Percentiles rank a stretch among this genome's conserved stretches.
Evolutionary conservation across 805 yeast genomes (phyloP).

Genomic region (Cyberlindnera maclurae): DNA sequence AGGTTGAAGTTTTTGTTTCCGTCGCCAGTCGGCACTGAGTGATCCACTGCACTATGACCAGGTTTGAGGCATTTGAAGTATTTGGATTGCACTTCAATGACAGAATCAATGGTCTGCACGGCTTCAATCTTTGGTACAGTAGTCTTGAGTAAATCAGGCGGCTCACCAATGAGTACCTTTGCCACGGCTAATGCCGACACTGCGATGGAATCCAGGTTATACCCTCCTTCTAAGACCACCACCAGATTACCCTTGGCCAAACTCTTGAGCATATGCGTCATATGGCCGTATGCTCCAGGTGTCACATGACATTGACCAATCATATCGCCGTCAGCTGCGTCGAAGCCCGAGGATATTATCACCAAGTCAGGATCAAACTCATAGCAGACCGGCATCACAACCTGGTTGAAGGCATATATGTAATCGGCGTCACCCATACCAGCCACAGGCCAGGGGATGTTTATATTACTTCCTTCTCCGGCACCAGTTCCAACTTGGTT

Average conservation of each 20-base stretch:
- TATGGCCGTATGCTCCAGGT: constrained; percentile 93
- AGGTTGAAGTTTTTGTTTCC: constrained; percentile 41
- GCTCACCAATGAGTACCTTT: constrained; percentile 87
- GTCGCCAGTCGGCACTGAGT: constrained; percentile 27
- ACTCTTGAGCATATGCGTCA: constrained; percentile 87
- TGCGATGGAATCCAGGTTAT: constrained; percentile 85
- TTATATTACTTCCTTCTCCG: constrained; percentile 84
- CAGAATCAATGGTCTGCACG: constrained; percentile 73
- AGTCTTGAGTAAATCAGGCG: constrained; percentile 73
- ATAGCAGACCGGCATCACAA: constrained; percentile 79
- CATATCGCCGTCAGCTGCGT: constrained; percentile 97
- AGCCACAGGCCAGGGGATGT: constrained; percentile 87
- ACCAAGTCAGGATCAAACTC: constrained; percentile 93
- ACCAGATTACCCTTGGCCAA: constrained; percentile 84
- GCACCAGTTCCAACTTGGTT: constrained; percentile 77
- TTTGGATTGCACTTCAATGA: constrained; percentile 68
- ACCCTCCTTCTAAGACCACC: constrained; percentile 94
- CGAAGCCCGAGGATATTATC: constrained; percentile 92
- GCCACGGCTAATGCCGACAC: constrained; percentile 88
- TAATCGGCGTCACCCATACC: constrained; percentile 97
- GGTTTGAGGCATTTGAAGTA: constrained; percentile 85
- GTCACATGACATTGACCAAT: constrained; percentile 95
- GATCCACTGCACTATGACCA: constrained; percentile 40
- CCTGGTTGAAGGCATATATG: constrained; percentile 79
- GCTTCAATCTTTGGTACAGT: constrained; percentile 69